These are phyloP conservation scores for Aureobasidium namibiae DNA, from an alignment of 2,329 filamentous ascomycete species.

Conservation along the genomic window DNA sequence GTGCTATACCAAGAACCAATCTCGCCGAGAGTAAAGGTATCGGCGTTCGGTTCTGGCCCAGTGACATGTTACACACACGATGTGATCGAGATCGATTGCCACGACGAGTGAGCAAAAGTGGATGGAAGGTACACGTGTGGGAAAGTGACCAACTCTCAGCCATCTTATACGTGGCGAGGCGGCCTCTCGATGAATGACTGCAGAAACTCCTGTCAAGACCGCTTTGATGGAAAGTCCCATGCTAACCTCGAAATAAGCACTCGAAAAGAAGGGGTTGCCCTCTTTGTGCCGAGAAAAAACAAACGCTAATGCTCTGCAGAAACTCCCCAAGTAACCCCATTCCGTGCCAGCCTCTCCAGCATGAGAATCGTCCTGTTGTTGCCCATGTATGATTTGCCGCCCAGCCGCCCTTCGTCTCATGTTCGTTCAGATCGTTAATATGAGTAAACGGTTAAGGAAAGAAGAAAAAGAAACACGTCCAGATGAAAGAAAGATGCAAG, in stretches of 20 bases:
- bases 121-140: not conserved
- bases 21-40: no score
- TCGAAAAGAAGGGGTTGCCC: no score
- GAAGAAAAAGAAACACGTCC: not conserved
- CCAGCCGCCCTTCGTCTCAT: not conserved
- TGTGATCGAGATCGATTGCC: no score
- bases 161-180: not conserved
- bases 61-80: no score
- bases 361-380: not conserved
- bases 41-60: no score
- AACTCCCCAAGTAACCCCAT: not conserved
- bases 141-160: not conserved
- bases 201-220: not conserved
- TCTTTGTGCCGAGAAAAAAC: not conserved
- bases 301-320: not conserved
- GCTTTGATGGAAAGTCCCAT: not conserved
- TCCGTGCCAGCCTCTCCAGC: not conserved
- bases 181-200: not conserved
- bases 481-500: not conserved
- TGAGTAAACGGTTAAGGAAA: not conserved
- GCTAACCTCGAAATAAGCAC: not conserved
- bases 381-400: not conserved
- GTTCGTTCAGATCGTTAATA: conserved; percentile 5
- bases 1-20: no score
- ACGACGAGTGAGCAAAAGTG: no score